These are phyloP conservation scores for Colletotrichum zoysiae DNA, from an alignment of 2,329 filamentous ascomycete species.

Conservation along the genomic window DNA sequence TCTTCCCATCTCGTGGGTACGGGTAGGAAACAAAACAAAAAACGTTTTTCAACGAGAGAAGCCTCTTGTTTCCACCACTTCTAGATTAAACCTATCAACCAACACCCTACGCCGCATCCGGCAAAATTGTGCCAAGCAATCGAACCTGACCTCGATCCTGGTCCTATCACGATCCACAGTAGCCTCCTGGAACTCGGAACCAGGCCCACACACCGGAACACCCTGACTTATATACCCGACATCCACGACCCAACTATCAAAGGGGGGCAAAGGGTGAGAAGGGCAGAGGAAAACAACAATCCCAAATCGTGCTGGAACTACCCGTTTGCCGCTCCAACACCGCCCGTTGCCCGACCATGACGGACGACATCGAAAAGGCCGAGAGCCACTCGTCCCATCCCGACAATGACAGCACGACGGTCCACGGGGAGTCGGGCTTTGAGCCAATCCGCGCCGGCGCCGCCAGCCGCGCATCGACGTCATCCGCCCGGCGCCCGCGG, in stretches of 20 bases:
- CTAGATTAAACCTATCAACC: slow-evolving; percentile 15
- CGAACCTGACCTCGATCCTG: neutral
- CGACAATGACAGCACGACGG: slow-evolving; percentile 27
- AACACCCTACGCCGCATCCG: slow-evolving; percentile 13
- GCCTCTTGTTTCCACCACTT: slow-evolving; percentile 4
- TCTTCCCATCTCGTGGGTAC: neutral
- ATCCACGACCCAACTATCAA: slow-evolving; percentile 23
- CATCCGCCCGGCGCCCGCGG: slow-evolving; percentile 32
- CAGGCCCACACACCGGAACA: slow-evolving; percentile 19
- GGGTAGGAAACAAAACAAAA: neutral
- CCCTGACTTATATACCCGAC: slow-evolving; percentile 28
- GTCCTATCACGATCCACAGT: slow-evolving; percentile 26
- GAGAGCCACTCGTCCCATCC: slow-evolving; percentile 28
- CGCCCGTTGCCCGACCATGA: slow-evolving; percentile 1
- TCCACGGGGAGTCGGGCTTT: slow-evolving; percentile 40
- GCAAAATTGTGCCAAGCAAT: slow-evolving; percentile 3
- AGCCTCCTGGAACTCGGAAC: slow-evolving; percentile 37
- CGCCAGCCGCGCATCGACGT: slow-evolving; percentile 6
- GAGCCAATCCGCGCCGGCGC: slow-evolving; percentile 46
- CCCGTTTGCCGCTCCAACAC: too few relatives aligned
- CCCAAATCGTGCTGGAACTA: neutral
- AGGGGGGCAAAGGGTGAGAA: neutral
- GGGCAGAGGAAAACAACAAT: neutral
- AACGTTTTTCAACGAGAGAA: slow-evolving; percentile 11
- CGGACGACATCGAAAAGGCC: slow-evolving; percentile 38